These are phyloP conservation scores for Auriculariales sp. DNA, from an alignment of 768 basidiomycete species.

Conservation along the genomic window DNA sequence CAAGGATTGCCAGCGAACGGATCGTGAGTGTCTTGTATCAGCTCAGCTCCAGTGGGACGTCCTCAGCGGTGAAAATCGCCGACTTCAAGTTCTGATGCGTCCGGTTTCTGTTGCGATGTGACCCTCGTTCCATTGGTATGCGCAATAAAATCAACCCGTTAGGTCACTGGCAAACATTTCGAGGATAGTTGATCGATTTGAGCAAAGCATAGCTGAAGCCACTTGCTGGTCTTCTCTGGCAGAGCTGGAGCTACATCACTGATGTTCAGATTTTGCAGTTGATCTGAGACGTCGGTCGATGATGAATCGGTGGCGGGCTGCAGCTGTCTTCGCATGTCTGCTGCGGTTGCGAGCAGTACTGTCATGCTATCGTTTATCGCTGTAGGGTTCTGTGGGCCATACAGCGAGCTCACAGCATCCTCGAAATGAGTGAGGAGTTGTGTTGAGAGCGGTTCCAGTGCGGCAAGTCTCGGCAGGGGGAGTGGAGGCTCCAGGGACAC, in stretches of 20 bases:
- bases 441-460: constrained; percentile 34
- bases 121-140: too few species aligned
- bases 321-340: constrained; percentile 20
- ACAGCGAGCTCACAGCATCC: constrained; percentile 52
- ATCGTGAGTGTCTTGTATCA: neutral
- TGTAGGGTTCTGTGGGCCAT: constrained; percentile 41
- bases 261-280: too few species aligned
- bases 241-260: too few species aligned
- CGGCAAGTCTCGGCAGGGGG: constrained; percentile 28
- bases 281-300: too few species aligned
- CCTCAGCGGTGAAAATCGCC: neutral
- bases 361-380: constrained; percentile 26
- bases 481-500: constrained; percentile 9
- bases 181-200: too few species aligned
- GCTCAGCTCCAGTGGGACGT: neutral
- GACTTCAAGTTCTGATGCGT: constrained; percentile 1
- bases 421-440: constrained; percentile 41
- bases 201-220: too few species aligned
- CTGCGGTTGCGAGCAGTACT: constrained; percentile 22
- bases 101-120: too few species aligned
- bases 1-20: neutral
- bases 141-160: too few species aligned
- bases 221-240: too few species aligned
- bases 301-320: too few species aligned
- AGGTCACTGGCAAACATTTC: too few species aligned